Evolutionary conservation across 2,329 filamentous ascomycete genomes (phyloP), one percentile per base, ranked within the genome.

Genomic region (Epicoccum sorghinum): DNA sequence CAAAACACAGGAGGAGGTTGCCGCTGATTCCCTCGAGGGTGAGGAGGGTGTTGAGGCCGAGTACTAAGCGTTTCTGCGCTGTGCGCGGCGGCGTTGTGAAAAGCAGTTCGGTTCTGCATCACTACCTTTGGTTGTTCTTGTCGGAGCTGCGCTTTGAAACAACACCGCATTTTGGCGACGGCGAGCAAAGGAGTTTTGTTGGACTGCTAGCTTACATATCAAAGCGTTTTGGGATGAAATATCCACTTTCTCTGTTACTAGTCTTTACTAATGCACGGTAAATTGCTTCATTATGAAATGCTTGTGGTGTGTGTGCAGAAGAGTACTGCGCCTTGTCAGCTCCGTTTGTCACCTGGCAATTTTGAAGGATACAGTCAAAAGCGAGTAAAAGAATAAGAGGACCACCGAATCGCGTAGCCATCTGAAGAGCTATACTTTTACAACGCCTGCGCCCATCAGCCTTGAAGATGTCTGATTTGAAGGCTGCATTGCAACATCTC

Each of bases 21-120:
- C 92, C 64, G 91, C 91, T 72, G 93, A 98, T 80, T 96, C 92
- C 61, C 80, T 96, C 70, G 93, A 93, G 75, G 90, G 87, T 62
- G 93, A 96, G 70, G 91, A 93, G 74, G 88, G 86, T 73, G 81
- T 84, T 68, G 92, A 96, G 80, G 90, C 90, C 65, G 93, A 97
- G 86, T 96, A 97, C 85, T 96, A 96, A 59, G 60, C 55, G 57
- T 45, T 59, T 58, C 54, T 43, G 43, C 52, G 55, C 57, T 49
- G 57, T 42, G 59, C 54, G 58, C 58, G 53, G 60, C 49, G 52
- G 53, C 47, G 61, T 59, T 50, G 53, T 49, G 52, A 59, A 60
- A 57, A 59, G 58, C 60, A 61, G 58, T 61, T 50, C 54, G 50
- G 56, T 59, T 61, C 58, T 58, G 47, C 62, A 66, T 71, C 64